These are phyloP conservation scores for Eutrema japonicum DNA, from an alignment of 345 rosid species.

Conservation along the genomic window DNA sequence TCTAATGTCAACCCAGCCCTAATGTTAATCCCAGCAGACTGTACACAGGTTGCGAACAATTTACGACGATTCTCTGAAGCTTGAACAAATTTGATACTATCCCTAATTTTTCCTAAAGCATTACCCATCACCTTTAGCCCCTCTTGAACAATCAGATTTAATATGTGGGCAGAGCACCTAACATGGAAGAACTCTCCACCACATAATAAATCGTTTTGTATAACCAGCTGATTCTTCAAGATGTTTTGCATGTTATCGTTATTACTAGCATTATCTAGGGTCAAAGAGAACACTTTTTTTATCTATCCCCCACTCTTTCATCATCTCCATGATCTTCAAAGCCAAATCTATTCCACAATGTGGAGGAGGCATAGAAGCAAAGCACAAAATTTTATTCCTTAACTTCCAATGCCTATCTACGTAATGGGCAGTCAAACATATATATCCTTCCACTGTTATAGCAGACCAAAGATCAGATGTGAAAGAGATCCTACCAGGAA, in stretches of 20 bases:
- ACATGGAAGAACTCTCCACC: background rate
- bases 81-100: background rate
- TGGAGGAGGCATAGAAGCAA: background rate
- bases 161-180: background rate
- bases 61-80: background rate
- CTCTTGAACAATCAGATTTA: background rate
- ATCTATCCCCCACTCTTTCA: background rate
- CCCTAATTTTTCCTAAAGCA: background rate
- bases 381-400: background rate
- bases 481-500: background rate
- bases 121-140: background rate
- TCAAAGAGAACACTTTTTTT: background rate
- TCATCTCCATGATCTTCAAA: background rate
- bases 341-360: background rate
- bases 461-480: background rate
- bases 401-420: background rate
- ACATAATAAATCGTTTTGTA: background rate
- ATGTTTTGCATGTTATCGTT: background rate
- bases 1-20: background rate
- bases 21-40: background rate
- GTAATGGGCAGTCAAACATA: background rate
- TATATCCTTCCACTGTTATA: background rate
- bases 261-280: background rate
- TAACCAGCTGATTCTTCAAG: background rate
- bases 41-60: background rate